Evolutionary conservation across 805 yeast species (phyloP), one percentile per base, ranked within the genome.

Genomic region (Ogataea wickerhamii): DNA sequence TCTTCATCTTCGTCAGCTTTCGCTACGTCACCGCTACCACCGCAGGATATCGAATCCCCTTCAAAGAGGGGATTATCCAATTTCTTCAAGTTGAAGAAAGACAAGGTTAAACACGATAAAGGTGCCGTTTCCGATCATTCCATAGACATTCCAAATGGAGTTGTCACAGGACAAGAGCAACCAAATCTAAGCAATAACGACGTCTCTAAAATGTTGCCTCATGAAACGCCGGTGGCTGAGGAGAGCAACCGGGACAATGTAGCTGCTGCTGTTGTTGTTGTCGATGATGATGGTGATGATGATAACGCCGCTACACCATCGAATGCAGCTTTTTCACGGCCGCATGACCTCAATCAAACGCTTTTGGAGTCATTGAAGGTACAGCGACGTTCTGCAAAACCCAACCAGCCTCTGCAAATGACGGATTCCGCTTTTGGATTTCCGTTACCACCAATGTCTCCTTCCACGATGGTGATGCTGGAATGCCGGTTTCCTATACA

Each of bases 401-500:
- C 82, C 2, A 77, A 77, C 48, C 76, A 77, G 18, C 79, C 81
- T 2, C 63, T 77, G 20, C 68, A 72, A 37, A 76, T 76, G 59
- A 73, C 86, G 3, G 94, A 84, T 48, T 82, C 91, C 19, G 91
- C 94, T 2, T 84, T 85, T 64, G 95, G 95, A 3, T 85, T 85
- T 61, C 94, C 95, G 5, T 63, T 85, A 38, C 95, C 95, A 1
- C 87, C 88, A 25, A 74, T 87, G 13, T 80, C 91, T 0, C 73
- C 72, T 20, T 81, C 91, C 1, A 85, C 93, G 0, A 67, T 85
- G 26, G 74, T 83, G 14, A 85, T 85, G 95, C 67, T 84, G 41
- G 91, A 84, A 56, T 80, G 82, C 52, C 70, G 98, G 46, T 84
- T 86, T 60, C 97, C 98, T 0, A 80, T 93, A 32, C 96, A 91